Evolutionary conservation across 352 stramenopile species (phyloP), one percentile per base, ranked within the genome.

Genomic region (Phytophthora ohioensis): DNA sequence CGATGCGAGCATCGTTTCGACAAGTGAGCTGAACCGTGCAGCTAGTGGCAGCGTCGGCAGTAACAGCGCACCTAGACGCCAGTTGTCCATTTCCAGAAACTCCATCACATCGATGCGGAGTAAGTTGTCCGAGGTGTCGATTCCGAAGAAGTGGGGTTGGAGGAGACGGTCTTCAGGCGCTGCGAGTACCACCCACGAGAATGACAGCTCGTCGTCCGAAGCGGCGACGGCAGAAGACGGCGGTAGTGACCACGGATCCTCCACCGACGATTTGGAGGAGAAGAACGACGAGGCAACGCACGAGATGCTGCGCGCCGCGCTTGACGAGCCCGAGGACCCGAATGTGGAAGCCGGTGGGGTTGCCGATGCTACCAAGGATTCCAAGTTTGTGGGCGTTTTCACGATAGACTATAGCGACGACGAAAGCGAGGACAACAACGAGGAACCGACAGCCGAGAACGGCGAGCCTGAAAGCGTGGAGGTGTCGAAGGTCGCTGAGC

Each of bases 401-500:
- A 93, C 85, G 49, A 93, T 93, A 76, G 85, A 91, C 58, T 89
- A 92, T 67, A 92, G 85, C 58, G 85, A 93, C 46, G 83, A 91
- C 55, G 83, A 93, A 65, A 81, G 88, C 12, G 79, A 88, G 11
- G 55, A 77, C n/a, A 67, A 65, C 30, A 69, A 46, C 32, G 48
- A 62, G 57, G 58, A 75, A 39, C 27, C 46, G 5, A 32, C 45
- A 12, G 17, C 42, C 0, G 47, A 66, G 41, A 57, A 64, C 15
- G 42, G 12, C 5, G 41, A 66, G 0, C 10, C 51, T 17, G 64
- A 63, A 34, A 57, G 34, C 38, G 45, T 42, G 0, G 41, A 67
- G 27, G 45, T 65, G 5, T 49, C 36, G 9, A 75, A 78, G 32
- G 34, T 10, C 7, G 32, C 42, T 35, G 57, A 66, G 27, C 57